Evolutionary conservation across 805 yeast species (phyloP), one percentile per base, ranked within the genome.

Genomic region (Myxozyma udenii): DNA sequence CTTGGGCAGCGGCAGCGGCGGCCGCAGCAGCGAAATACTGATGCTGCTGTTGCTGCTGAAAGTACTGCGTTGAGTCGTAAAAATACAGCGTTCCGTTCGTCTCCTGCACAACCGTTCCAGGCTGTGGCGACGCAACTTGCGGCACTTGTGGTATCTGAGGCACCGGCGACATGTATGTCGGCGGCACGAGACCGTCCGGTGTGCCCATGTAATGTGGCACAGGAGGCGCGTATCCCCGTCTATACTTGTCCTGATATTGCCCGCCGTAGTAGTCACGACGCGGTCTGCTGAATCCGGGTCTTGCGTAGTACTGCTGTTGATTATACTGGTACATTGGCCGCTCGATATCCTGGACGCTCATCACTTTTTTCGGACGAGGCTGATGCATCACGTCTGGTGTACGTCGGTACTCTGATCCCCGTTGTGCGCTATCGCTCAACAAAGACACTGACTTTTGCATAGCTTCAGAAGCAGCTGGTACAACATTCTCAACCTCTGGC

Each of bases 341-440:
- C 26, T 54, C 58, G 23, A 54, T 54, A 32, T 54, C 58, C 2
- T 55, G 53, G 25, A 54, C 48, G 35, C 53, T 54, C 40, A 54
- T 40, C n/a, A 50, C 32, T 41, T 54, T 54, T 4, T 55, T 54
- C 9, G 58, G 58, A 16, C 49, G 49, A 16, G 58, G 58, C 35
- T 54, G 58, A 33, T 54, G 58, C 58, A 54, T 54, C 18, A 54
- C 56, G 4, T 47, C 51, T 6, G 55, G 58, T 11, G 58, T 51
- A 33, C 42, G 41, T 11, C 58, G 21, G 24, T 46, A 48, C 38
- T 53, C 58, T 19, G n/a, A n/a, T n/a, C n/a, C n/a, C n/a, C n/a
- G n/a, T n/a, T n/a, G n/a, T n/a, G n/a, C n/a, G n/a, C n/a, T n/a
- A n/a, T n/a, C n/a, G n/a, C n/a, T n/a, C n/a, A n/a, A n/a, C n/a